Evolutionary conservation across 2,329 filamentous ascomycete genomes (phyloP), one percentile per base, ranked within the genome.

Genomic region (Alternaria hordeiaustralica): DNA sequence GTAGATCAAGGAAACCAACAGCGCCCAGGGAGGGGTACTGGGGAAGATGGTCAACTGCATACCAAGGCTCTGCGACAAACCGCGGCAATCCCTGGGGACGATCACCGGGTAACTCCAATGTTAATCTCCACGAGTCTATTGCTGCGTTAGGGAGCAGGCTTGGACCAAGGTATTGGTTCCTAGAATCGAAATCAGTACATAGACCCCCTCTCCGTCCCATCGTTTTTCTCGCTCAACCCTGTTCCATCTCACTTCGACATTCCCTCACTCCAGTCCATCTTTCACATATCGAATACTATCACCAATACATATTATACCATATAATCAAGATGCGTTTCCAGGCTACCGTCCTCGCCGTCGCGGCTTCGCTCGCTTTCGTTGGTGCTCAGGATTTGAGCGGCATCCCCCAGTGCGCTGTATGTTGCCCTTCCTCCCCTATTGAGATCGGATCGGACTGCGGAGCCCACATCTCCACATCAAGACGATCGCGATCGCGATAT

Each of bases 321-420:
- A 58, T 11, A 41, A 58, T 50, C 55, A 77, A 66, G 4, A 79
- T 79, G 77, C 75, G 73, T 66, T 78, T 79, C 74, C 56, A 67
- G 46, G n/a, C 62, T 44, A 65, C 70, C 25, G 41, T 72, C 55
- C 47, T 70, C 11, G 75, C 75, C 28, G 60, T 77, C 55, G 72
- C 68, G 54, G 70, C 75, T 23, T 72, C 75, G 36, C 43, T 75
- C 41, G 71, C 71, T 26, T 60, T 75, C 33, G 74, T 73, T 60
- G 57, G 53, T 43, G 77, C 75, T 18, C 76, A 78, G 66, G 69
- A 75, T 55, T 58, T 74, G 23, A 62, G 54, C 45, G 66, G 59
- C 51, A 66, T 79, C 25, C 78, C 77, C n/a, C 55, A 59, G 33
- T 80, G 77, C 67, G 75, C 78, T 71, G 78, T 80, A 76, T 25